A percentile compares a stretch with the other conserved stretches of the same genome.
Evolutionary conservation across 73 alveolate genomes (phyloP).

Genomic region (Symbiodinium pilosum): DNA sequence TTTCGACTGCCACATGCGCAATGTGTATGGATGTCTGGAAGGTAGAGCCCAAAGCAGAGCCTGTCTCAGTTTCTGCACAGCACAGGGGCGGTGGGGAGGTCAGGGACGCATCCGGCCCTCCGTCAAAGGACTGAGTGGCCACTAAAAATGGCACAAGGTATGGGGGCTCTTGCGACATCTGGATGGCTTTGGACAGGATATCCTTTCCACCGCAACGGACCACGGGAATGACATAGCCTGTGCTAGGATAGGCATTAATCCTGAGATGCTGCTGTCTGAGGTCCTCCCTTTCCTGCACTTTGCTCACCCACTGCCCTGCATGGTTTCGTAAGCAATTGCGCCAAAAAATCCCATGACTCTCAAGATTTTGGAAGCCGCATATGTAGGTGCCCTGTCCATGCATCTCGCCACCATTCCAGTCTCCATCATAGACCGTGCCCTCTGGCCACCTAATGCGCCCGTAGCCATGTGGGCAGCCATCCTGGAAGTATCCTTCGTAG

Average conservation of each 20-base stretch:
- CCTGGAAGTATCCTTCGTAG: constrained; percentile 35
- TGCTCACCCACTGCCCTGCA: constrained; percentile 67
- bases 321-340: constrained; percentile 41
- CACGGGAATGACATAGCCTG: constrained; percentile 44
- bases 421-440: constrained; percentile 75
- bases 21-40: constrained; percentile 32
- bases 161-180: constrained; percentile 43
- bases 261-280: constrained; percentile 59
- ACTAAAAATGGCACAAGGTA: constrained; percentile 20
- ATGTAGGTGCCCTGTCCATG: constrained; percentile 43
- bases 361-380: constrained; percentile 35
- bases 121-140: constrained; percentile 10
- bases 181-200: constrained; percentile 3
- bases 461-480: constrained; percentile 60
- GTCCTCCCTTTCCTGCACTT: constrained; percentile 36
- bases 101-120: constrained; percentile 8
- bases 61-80: not conserved
- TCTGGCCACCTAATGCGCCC: constrained; percentile 75
- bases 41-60: not conserved
- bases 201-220: constrained; percentile 12
- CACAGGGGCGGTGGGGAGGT: not conserved
- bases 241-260: constrained; percentile 43
- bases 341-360: constrained; percentile 60
- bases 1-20: constrained; percentile 42
- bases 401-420: constrained; percentile 57